A percentile compares a stretch with the other conserved stretches of the same genome.
Evolutionary conservation across 2,329 filamentous ascomycete species (phyloP).

Genomic region (Piedraia hortae): DNA sequence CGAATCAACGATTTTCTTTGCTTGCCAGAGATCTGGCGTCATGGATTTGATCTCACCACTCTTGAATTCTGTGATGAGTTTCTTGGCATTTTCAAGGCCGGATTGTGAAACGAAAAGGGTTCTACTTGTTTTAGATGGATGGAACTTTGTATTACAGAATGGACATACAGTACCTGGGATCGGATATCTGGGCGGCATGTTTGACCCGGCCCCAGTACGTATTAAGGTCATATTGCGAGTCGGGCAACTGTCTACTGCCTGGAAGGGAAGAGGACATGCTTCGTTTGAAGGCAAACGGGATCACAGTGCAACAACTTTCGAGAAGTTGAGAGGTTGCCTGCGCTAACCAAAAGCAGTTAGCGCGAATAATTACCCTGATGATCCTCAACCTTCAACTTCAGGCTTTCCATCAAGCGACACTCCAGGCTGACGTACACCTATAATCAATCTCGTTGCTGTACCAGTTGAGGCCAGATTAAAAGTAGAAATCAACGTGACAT

Average conservation of each 20-base stretch:
- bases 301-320: neutral
- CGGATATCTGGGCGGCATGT: conserved; percentile 69
- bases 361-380: neutral
- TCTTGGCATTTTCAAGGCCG: conserved; percentile 67
- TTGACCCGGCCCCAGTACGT: conserved; percentile 89
- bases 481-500: too few species aligned
- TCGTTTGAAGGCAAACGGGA: conserved; percentile 7
- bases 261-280: conserved; percentile 34
- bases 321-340: neutral
- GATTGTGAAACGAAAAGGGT: conserved; percentile 56
- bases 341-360: neutral
- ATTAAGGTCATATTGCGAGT: conserved; percentile 70
- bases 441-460: neutral
- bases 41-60: conserved; percentile 50
- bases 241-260: conserved; percentile 53
- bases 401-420: too few species aligned
- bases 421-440: too few species aligned
- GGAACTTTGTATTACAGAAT: neutral
- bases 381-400: neutral
- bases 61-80: conserved; percentile 62
- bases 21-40: conserved; percentile 76
- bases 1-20: conserved; percentile 92
- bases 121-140: conserved; percentile 21
- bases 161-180: conserved; percentile 45
- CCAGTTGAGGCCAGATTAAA: neutral